Conservation (phyloP, 176 grass and related monocot species). For the Thalia dealbata region DNA sequence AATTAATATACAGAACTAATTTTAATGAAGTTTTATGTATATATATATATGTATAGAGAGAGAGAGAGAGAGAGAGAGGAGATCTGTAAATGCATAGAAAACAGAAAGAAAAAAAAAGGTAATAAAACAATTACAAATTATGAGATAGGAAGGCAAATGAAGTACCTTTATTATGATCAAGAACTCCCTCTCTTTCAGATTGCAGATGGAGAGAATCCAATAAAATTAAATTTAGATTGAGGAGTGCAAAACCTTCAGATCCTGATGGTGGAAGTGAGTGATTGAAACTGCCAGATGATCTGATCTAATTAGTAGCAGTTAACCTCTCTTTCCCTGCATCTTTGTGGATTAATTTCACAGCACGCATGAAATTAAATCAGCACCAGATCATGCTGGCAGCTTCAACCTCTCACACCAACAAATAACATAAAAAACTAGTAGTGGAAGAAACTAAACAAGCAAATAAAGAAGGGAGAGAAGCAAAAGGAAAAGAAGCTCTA, state of each 20-base stretch:
- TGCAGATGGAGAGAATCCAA: neutral
- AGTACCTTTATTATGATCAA: no score
- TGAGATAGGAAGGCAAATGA: no score
- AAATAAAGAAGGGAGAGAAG: neutral
- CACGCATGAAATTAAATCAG: neutral
- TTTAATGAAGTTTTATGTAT: no score
- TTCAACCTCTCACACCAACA: constrained; percentile 23
- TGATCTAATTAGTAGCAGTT: neutral
- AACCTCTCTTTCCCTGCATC: neutral
- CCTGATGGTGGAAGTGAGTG: constrained; percentile 10
- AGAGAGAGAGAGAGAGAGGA: no score
- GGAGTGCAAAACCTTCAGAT: neutral
- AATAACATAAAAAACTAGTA: neutral
- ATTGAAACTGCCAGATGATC: constrained; percentile 22
- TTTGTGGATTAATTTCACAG: no score
- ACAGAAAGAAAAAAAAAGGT: no score
- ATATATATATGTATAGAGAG: no score
- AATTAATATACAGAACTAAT: no score
- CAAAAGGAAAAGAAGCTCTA: no score
- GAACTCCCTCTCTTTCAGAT: no score
- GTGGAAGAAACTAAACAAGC: neutral
- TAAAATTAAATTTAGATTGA: neutral
- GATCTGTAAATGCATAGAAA: no score
- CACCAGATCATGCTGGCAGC: constrained; percentile 23
- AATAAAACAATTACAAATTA: no score